phyloP scores from a whole-genome alignment of 1,139 yeast genomes.

The Debaryomyces fabryi region DNA sequence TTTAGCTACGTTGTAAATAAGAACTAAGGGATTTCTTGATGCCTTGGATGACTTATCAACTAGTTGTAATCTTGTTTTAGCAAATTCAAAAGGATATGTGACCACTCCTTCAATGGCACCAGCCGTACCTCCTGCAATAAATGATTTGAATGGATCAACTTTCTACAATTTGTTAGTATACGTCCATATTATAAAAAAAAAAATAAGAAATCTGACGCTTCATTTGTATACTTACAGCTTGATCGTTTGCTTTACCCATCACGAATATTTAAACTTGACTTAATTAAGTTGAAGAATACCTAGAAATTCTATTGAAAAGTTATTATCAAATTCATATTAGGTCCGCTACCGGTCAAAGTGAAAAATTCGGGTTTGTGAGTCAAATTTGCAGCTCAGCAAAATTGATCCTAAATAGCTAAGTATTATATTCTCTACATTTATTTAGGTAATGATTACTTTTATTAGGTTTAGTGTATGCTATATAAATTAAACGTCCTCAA shows the following conservation, averaged over 20 bases:
- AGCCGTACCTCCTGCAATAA: constrained; percentile 92
- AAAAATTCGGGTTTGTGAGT: constrained; percentile 5
- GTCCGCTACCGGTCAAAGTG: constrained; percentile 7
- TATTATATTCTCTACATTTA: background rate
- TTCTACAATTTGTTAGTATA: constrained; percentile 15
- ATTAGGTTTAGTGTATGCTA: constrained; percentile 2
- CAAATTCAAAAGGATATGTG: constrained; percentile 96
- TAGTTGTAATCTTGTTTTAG: constrained; percentile 89
- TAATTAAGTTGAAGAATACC: background rate
- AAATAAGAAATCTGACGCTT: background rate
- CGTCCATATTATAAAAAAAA: background rate
- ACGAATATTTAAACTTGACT: background rate
- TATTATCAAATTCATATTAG: background rate
- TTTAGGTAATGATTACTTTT: background rate
- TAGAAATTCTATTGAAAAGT: background rate
- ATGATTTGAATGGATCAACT: constrained; percentile 70
- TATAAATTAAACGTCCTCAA: constrained; percentile 41
- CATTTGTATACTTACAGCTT: constrained; percentile 1
- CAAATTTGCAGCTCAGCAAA: constrained; percentile 1
- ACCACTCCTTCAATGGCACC: constrained; percentile 91
- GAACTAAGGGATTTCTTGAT: constrained; percentile 80
- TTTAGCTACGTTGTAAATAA: constrained; percentile 72
- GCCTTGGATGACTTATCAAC: constrained; percentile 67
- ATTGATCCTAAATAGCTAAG: background rate
- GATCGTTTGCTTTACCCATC: constrained; percentile 1